phyloP scores from a whole-genome alignment of 306 rosid species.

The Cicer arietinum region DNA sequence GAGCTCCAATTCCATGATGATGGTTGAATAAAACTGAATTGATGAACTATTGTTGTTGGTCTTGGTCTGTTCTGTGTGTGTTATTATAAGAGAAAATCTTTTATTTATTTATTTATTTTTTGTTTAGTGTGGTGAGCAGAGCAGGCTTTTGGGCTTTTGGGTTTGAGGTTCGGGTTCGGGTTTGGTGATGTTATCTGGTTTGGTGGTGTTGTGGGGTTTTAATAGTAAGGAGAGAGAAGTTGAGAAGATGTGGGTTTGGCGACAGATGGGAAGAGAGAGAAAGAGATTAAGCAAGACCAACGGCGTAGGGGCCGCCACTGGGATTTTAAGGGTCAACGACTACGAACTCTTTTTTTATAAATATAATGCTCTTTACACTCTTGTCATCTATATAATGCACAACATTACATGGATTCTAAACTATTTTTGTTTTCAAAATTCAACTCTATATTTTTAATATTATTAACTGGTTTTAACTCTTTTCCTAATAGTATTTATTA shows the following conservation, averaged over 20 bases:
- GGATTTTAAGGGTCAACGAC: slow-evolving; percentile 81
- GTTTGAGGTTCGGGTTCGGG: too few species aligned
- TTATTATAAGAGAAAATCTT: neutral
- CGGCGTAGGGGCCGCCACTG: slow-evolving; percentile 99
- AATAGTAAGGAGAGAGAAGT: slow-evolving; percentile 43
- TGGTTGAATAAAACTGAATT: neutral
- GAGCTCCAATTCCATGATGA: slow-evolving; percentile 51
- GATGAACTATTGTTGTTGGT: neutral
- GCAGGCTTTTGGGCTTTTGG: slow-evolving; percentile 43
- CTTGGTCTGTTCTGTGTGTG: neutral
- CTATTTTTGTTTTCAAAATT: too few species aligned
- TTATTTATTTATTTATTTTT: neutral
- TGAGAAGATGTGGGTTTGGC: slow-evolving; percentile 30
- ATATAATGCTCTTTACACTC: neutral
- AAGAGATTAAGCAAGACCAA: slow-evolving; percentile 64
- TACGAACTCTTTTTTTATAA: slow-evolving; percentile 27
- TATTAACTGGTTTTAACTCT: too few species aligned
- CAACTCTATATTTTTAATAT: too few species aligned
- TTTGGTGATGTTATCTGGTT: slow-evolving; percentile 50
- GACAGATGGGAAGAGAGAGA: slow-evolving; percentile 37
- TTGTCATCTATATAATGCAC: too few species aligned
- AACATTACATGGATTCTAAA: too few species aligned
- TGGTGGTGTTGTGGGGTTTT: slow-evolving; percentile 63
- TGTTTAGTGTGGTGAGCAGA: slow-evolving; percentile 31
- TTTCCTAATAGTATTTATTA: too few species aligned